Evolutionary conservation across 2,329 filamentous ascomycete genomes (phyloP), one percentile per base, ranked within the genome.

Genomic region (Dactylellina sp.): DNA sequence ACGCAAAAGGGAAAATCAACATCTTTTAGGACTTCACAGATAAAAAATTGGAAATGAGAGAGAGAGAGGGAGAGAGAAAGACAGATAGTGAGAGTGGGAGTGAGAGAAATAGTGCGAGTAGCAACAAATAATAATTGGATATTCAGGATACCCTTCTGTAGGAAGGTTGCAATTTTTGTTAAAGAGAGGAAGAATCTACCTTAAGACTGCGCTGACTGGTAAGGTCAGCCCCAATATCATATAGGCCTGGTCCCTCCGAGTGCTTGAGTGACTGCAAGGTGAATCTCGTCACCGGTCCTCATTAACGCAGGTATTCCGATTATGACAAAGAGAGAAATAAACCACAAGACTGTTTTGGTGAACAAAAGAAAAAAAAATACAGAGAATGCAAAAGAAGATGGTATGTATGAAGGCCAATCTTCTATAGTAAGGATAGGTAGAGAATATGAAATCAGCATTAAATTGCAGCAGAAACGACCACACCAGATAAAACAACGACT

Each of bases 241-340:
- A 40, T 55, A 20, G 20, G 42, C 39, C 32, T n/a, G 40, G 12
- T 47, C 37, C 39, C 46, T 46, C 46, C 39, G 25, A 60, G 24
- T 42, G 16, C 12, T 25, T 60, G 68, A 72, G 68, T 56, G 60
- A 61, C 68, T 50, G 52, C 25, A 42, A 39, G 42, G 68, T 60
- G 68, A 60, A 37, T 42, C 39, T 49, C 37, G 44, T 72, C 68
- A 76, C 70, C 77, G 74, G 72, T 56, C 62, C 57, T 63, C 71
- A 62, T 75, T 59, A 70, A 59, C 61, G 68, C 62, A 22, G 49
- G 49, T 56, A 14, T 28, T 68, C 53, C 57, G 42, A 71, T 65
- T 68, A 61, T n/a, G 32, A 53, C 18, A 65, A 44, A 16, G 35
- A 70, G 42, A 66, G 53, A 20, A 14, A n/a, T n/a, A n/a, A n/a